Base-by-base conservation (phyloP, 2,329 filamentous ascomycete genomes). In the Ceratocystis destructans region DNA sequence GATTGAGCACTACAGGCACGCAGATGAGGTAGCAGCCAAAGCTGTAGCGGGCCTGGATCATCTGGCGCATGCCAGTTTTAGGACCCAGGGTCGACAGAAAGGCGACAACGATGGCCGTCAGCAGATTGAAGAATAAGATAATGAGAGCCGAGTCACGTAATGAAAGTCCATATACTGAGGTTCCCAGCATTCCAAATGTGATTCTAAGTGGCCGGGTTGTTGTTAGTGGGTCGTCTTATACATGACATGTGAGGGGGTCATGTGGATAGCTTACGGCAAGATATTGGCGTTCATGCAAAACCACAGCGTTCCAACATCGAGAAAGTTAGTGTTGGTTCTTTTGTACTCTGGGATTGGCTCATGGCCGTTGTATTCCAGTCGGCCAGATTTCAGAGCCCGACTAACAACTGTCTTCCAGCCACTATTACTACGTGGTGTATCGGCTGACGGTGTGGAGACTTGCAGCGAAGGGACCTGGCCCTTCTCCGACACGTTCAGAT, bases 151-250 rank as follows among this genome's bases (percentile, higher is more conserved):
- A 78, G 69, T 85, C 80, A 57, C 83, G 77, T 20, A 87, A 75
- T 62, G 78, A 77, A 17, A 87, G 76, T 1, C 80, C 81, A 66
- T 80, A 84, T 12, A 76, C 71, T 5, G 65, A 50, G 3, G 83
- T 83, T 0, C 83, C 84, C 1, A 85, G 77, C 79, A 87, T 83
- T 67, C 85, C 85, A 70, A 85, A 86, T 0, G 83, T 82, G 67
- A 87, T 81, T 1, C 83, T 81, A 33, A 20, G 62, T 7, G 17
- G 31, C 17, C 45, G 22, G 22, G 37, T 15, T 41, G 37, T 41
- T 41, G 4, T 41, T 41, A 41, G 37, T 10, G 10, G 37, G 37
- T 15, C 37, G 12, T 41, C 4, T 37, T 41, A 4, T 41, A 41
- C 37, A 41, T 15, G 12, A 1, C 3, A 41, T 41, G 3, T 41